phyloP scores from a whole-genome alignment of 257 asterid genomes.

The Gardenia jasminoides region DNA sequence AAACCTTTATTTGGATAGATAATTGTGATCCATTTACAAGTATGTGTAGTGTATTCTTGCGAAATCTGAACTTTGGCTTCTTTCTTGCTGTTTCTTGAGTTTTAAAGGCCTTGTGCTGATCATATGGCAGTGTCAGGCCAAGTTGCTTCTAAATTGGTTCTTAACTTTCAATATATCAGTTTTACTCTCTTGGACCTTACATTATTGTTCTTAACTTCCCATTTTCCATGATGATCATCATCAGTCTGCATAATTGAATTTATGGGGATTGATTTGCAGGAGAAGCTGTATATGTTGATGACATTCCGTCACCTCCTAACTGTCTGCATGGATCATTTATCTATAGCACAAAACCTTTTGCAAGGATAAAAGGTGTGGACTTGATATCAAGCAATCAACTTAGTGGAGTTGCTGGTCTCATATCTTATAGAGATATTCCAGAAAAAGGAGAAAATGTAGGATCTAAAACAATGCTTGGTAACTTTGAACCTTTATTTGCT shows the following conservation, averaged over 20 bases:
- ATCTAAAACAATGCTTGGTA: slow-evolving; percentile 32
- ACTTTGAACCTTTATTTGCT: slow-evolving; percentile 57
- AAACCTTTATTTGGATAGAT: neutral
- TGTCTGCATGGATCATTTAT: slow-evolving; percentile 69
- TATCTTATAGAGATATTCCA: slow-evolving; percentile 64
- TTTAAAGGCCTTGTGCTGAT: too few relatives aligned
- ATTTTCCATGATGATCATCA: too few relatives aligned
- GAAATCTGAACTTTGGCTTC: too few relatives aligned
- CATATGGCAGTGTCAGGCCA: too few relatives aligned
- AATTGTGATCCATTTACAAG: neutral
- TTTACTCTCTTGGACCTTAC: too few relatives aligned
- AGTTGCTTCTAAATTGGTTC: too few relatives aligned
- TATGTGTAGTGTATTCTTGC: neutral
- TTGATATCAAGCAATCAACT: slow-evolving; percentile 31
- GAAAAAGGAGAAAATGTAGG: slow-evolving; percentile 59
- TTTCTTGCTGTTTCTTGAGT: too few relatives aligned
- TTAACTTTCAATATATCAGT: too few relatives aligned
- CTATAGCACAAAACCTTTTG: slow-evolving; percentile 59
- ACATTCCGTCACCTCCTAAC: slow-evolving; percentile 66
- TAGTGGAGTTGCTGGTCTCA: slow-evolving; percentile 36
- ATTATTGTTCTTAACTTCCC: too few relatives aligned
- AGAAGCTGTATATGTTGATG: slow-evolving; percentile 57
- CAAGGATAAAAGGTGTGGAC: slow-evolving; percentile 47
- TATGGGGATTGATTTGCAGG: too few relatives aligned
- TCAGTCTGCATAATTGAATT: too few relatives aligned